These are phyloP conservation scores for Neonothopanus nambi DNA, from an alignment of 1,284 basidiomycete genomes.

Conservation along the genomic window DNA sequence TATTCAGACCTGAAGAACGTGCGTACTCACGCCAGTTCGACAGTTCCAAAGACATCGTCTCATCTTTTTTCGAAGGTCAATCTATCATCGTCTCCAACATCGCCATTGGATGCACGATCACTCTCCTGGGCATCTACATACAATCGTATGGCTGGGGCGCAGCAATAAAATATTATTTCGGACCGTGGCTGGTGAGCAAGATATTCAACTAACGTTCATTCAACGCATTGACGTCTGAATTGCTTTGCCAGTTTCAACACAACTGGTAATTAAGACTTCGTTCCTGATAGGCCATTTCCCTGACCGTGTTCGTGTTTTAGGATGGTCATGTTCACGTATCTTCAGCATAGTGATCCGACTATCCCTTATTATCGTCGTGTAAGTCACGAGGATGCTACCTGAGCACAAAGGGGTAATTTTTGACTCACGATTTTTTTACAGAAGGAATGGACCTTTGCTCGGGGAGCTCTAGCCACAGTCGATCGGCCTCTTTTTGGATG, in stretches of 20 bases:
- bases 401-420: background rate
- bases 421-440: conserved; percentile 12
- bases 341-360: conserved; percentile 43
- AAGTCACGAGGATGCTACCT: background rate
- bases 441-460: conserved; percentile 53
- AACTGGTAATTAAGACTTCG: conserved; percentile 36
- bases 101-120: conserved; percentile 48
- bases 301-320: too few species aligned
- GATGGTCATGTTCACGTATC: conserved; percentile 43
- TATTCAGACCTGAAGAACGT: conserved; percentile 34
- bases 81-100: conserved; percentile 57
- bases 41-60: background rate
- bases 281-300: too few species aligned
- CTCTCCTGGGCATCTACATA: conserved; percentile 44
- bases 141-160: conserved; percentile 24
- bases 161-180: conserved; percentile 43
- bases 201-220: background rate
- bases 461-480: conserved; percentile 57
- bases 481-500: conserved; percentile 60
- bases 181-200: conserved; percentile 56
- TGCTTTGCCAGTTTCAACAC: conserved; percentile 33
- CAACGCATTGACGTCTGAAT: background rate
- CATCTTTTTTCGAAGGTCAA: conserved; percentile 19
- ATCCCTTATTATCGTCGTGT: conserved; percentile 41
- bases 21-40: background rate